These are phyloP conservation scores for Byssoonygena ceratinophila DNA, from an alignment of 2,329 filamentous ascomycete species.

Conservation along the genomic window DNA sequence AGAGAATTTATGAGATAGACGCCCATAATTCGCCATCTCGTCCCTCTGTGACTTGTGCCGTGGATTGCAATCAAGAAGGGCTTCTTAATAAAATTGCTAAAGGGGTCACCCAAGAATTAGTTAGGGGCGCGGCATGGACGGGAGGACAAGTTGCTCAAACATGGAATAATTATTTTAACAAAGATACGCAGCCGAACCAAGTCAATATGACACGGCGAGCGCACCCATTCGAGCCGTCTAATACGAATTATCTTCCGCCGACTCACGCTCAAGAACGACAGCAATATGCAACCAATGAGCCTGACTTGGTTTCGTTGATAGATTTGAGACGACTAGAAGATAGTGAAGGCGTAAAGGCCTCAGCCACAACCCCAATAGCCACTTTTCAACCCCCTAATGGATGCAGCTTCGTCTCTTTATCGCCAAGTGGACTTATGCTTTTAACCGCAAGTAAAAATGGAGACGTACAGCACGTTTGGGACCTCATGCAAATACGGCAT, in stretches of 20 bases:
- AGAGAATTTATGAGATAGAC: slow-evolving; percentile 34
- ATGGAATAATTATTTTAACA: slow-evolving; percentile 44
- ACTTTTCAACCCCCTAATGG: slow-evolving; percentile 41
- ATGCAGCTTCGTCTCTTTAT: slow-evolving; percentile 42
- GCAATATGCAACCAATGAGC: slow-evolving; percentile 28
- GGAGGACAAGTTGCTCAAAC: slow-evolving; percentile 41
- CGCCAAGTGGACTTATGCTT: slow-evolving; percentile 38
- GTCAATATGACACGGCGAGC: slow-evolving; percentile 25
- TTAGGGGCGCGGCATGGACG: slow-evolving; percentile 41
- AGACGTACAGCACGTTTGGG: slow-evolving; percentile 43
- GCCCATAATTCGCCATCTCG: slow-evolving; percentile 34
- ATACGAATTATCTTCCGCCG: slow-evolving; percentile 35
- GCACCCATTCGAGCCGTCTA: slow-evolving; percentile 9
- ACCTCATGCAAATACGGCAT: slow-evolving; percentile 40
- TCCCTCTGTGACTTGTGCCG: slow-evolving; percentile 35
- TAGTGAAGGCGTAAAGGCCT: slow-evolving; percentile 27
- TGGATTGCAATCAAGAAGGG: slow-evolving; percentile 39
- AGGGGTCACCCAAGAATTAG: slow-evolving; percentile 41
- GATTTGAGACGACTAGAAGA: slow-evolving; percentile 38
- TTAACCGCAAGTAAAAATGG: slow-evolving; percentile 41
- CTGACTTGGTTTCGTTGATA: slow-evolving; percentile 38
- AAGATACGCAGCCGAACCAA: slow-evolving; percentile 27
- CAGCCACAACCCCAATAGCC: slow-evolving; percentile 30
- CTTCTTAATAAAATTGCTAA: slow-evolving; percentile 40
- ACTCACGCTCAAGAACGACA: slow-evolving; percentile 38